These are phyloP conservation scores for Thraustochytrium sp. DNA, from an alignment of 352 stramenopile species.

Conservation along the genomic window DNA sequence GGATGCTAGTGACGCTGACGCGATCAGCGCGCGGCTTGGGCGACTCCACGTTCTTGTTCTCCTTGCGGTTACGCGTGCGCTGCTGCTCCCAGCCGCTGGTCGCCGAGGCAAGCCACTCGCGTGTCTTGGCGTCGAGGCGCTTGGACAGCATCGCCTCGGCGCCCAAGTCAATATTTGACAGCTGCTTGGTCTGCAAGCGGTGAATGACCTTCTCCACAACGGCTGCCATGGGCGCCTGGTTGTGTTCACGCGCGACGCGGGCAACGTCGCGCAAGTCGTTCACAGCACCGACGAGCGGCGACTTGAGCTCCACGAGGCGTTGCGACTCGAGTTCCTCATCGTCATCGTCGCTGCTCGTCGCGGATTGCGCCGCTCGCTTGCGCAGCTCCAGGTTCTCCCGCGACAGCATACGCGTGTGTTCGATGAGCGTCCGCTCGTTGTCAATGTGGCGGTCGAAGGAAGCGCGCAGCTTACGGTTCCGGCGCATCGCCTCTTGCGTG, in stretches of 20 bases:
- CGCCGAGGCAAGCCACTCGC: constrained; percentile 20
- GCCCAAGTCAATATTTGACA: constrained; percentile 6
- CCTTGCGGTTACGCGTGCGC: neutral
- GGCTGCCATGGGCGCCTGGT: neutral
- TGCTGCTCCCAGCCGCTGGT: constrained; percentile 33
- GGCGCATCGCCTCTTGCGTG: constrained; percentile 1
- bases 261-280: constrained; percentile 20
- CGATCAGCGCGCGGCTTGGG: neutral
- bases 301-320: constrained; percentile 20
- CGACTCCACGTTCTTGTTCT: neutral
- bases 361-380: neutral
- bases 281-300: neutral
- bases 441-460: constrained; percentile 36
- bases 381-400: neutral
- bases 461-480: constrained; percentile 28
- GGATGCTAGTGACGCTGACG: neutral
- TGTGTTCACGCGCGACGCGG: neutral
- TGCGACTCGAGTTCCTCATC: neutral
- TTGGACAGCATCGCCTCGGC: neutral
- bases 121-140: neutral
- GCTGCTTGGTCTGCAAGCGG: neutral
- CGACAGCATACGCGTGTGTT: constrained; percentile 20
- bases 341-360: neutral
- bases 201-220: neutral
- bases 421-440: constrained; percentile 8